These are phyloP conservation scores for Penicillium sp. DNA, from an alignment of 2,329 filamentous ascomycete genomes.

Conservation along the genomic window DNA sequence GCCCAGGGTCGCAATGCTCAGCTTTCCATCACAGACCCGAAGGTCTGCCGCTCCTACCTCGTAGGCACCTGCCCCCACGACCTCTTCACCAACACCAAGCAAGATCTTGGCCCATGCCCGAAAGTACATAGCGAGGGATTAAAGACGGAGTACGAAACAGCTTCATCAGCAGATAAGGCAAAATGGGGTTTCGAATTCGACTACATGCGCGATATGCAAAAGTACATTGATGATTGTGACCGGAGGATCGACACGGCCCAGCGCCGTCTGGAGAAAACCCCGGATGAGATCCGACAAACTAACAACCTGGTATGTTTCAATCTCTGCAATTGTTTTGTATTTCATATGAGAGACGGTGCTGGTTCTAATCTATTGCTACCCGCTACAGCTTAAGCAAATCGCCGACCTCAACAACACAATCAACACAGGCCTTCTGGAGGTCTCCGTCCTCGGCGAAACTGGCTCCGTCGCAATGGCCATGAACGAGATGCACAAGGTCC, in stretches of 20 bases:
- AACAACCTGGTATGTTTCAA: slow-evolving; percentile 66
- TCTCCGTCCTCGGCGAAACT: slow-evolving; percentile 79
- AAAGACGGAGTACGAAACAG: slow-evolving; percentile 82
- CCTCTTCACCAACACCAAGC: slow-evolving; percentile 99
- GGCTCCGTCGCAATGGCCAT: slow-evolving; percentile 78
- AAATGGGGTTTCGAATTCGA: slow-evolving; percentile 92
- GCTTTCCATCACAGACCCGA: slow-evolving; percentile 84
- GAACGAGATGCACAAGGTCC: slow-evolving; percentile 84
- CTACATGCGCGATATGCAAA: slow-evolving; percentile 92
- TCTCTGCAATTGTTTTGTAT: not conserved
- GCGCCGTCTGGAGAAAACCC: slow-evolving; percentile 90
- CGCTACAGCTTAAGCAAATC: slow-evolving; percentile 71
- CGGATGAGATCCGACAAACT: slow-evolving; percentile 94
- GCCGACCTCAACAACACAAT: slow-evolving; percentile 76
- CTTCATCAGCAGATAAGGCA: slow-evolving; percentile 69
- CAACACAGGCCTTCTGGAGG: slow-evolving; percentile 78
- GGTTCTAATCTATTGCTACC: not conserved
- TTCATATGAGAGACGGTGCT: not conserved
- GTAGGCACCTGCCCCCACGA: slow-evolving; percentile 95
- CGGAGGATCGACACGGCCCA: slow-evolving; percentile 88
- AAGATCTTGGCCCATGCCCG: slow-evolving; percentile 87
- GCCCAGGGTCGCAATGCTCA: slow-evolving; percentile 73
- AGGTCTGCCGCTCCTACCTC: slow-evolving; percentile 92
- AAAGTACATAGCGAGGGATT: slow-evolving; percentile 86
- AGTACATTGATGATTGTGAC: slow-evolving; percentile 97